Evolutionary conservation across 768 basidiomycete genomes (phyloP).

Genomic region (Boletus pseudopeckii): DNA sequence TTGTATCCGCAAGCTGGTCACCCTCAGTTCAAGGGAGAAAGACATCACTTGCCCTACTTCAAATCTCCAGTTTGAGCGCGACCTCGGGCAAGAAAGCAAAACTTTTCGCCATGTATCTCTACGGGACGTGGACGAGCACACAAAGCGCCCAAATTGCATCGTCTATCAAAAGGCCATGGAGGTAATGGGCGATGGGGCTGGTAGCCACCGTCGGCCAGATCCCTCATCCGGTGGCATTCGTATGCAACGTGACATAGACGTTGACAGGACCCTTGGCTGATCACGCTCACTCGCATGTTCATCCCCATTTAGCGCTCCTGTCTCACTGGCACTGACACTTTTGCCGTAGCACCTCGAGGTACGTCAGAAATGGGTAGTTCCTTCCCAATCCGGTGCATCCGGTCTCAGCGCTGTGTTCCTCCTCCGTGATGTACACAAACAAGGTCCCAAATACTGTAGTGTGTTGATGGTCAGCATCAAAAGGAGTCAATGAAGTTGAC

Average conservation of each 20-base stretch:
- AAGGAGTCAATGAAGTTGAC: conserved; percentile 6
- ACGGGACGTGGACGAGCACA: conserved; percentile 14
- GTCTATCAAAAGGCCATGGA: conserved; percentile 6
- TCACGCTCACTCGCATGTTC: conserved; percentile 5
- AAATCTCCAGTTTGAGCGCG: conserved; percentile 13
- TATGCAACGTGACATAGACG: conserved; percentile 14
- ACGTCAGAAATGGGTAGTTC: conserved; percentile 15
- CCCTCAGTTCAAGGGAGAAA: neutral
- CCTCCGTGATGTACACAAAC: neutral
- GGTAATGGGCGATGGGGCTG: neutral
- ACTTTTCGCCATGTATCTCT: conserved; percentile 19
- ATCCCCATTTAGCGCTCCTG: neutral
- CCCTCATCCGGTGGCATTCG: conserved; percentile 16
- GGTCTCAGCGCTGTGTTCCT: no score
- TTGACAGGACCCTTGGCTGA: conserved; percentile 14
- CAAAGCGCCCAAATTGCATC: no score
- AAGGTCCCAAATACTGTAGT: neutral
- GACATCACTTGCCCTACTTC: conserved; percentile 21
- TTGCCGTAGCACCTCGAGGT: conserved; percentile 5
- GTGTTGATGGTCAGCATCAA: conserved; percentile 1
- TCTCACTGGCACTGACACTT: neutral
- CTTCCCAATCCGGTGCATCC: no score
- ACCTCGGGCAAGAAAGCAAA: conserved; percentile 20
- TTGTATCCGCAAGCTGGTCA: conserved; percentile 10
- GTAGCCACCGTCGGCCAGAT: neutral